Percentiles rank a stretch among this genome's conserved stretches.
phyloP scores from a whole-genome alignment of 2,329 filamentous ascomycete species.

The Xylariaceae sp. region DNA sequence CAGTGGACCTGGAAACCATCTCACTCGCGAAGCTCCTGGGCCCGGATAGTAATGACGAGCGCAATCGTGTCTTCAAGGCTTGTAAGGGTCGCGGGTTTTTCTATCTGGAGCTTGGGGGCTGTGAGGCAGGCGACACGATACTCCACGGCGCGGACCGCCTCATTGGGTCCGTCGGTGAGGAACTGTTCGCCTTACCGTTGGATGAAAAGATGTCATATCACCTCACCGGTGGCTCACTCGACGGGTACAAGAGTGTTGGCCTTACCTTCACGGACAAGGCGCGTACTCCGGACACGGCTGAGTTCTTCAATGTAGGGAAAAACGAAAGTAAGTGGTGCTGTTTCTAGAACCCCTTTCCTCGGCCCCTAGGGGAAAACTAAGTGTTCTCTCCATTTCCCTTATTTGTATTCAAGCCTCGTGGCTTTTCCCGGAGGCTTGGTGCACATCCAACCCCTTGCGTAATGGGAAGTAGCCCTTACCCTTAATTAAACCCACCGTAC shows the following conservation, averaged over 20 bases:
- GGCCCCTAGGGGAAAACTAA: too few relatives aligned
- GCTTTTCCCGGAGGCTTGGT: too few relatives aligned
- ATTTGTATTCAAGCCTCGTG: not conserved
- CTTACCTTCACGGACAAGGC: slow-evolving; percentile 26
- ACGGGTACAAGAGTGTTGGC: slow-evolving; percentile 32
- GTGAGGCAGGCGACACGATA: slow-evolving; percentile 21
- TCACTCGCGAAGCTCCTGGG: slow-evolving; percentile 25
- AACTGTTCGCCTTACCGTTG: slow-evolving; percentile 26
- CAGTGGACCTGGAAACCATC: slow-evolving; percentile 27
- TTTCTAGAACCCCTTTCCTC: too few relatives aligned
- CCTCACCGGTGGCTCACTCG: slow-evolving; percentile 19
- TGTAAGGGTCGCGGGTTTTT: slow-evolving; percentile 32
- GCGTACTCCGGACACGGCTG: slow-evolving; percentile 29
- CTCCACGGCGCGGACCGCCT: slow-evolving; percentile 16
- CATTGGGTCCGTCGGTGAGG: slow-evolving; percentile 23
- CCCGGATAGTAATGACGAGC: slow-evolving; percentile 17
- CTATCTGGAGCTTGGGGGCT: slow-evolving; percentile 28
- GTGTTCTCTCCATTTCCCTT: not conserved
- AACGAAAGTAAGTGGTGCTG: slow-evolving; percentile 23
- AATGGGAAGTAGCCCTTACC: too few relatives aligned
- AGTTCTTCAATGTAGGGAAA: slow-evolving; percentile 34
- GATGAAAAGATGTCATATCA: slow-evolving; percentile 27
- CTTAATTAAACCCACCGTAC: not conserved
- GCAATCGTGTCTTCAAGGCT: slow-evolving; percentile 23
- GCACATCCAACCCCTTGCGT: too few relatives aligned